phyloP scores from a whole-genome alignment of 176 grass and related monocot species.

The Eleusine indica region DNA sequence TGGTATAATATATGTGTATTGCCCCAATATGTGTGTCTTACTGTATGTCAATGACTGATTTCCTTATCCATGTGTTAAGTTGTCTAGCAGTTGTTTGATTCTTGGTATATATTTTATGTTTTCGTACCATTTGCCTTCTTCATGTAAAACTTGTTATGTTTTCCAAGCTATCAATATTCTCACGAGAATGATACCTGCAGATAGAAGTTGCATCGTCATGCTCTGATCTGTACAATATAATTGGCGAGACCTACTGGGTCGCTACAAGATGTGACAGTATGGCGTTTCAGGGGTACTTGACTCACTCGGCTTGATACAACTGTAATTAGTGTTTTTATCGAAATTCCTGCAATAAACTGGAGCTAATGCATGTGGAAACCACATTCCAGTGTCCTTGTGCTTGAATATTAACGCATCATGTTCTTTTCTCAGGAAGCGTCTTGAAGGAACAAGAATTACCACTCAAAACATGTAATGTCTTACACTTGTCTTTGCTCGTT shows the following conservation, averaged over 20 bases:
- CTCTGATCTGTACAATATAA: conserved; percentile 80
- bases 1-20: conserved; percentile 14
- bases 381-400: conserved; percentile 15
- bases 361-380: conserved; percentile 9
- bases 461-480: conserved; percentile 75
- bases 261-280: conserved; percentile 83
- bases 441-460: conserved; percentile 99
- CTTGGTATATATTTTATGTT: conserved; percentile 6
- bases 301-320: conserved; percentile 17
- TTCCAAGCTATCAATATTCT: conserved; percentile 21
- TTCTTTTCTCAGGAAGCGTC: conserved; percentile 81
- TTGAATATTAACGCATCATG: conserved; percentile 46
- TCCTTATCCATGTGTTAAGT: conserved; percentile 8
- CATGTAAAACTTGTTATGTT: conserved; percentile 28
- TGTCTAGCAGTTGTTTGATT: conserved; percentile 21
- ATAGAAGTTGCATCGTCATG: conserved; percentile 83
- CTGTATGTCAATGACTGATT: conserved; percentile 13
- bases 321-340: background rate
- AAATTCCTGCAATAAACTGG: conserved; percentile 15
- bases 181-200: conserved; percentile 52
- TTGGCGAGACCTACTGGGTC: conserved; percentile 95
- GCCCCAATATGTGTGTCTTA: conserved; percentile 16
- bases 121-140: background rate
- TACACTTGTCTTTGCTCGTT: conserved; percentile 12
- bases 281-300: conserved; percentile 75